Conservation (phyloP, 257 asterid genomes). For the Anisodus acutangulus region DNA sequence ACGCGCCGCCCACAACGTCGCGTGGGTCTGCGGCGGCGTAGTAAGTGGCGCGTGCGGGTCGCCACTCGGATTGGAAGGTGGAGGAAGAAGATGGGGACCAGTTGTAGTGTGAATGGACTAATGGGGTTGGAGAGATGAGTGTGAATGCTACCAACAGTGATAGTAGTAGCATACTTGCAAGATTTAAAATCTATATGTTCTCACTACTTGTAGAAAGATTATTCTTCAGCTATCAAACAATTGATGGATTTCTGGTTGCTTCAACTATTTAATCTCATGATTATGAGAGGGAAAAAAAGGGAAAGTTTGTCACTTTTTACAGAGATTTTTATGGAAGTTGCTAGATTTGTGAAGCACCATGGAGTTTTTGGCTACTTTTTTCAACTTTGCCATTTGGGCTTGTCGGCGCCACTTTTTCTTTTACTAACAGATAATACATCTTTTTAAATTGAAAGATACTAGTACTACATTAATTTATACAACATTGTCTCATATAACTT, state of each 20-base stretch:
- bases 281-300: background rate
- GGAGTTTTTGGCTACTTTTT: background rate
- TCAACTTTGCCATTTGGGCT: background rate
- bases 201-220: background rate
- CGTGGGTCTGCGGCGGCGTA: conserved; percentile 73
- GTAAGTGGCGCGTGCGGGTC: conserved; percentile 85
- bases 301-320: background rate
- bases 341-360: too few species aligned
- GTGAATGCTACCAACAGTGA: conserved; percentile 40
- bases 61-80: conserved; percentile 66
- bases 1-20: conserved; percentile 91
- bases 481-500: too few species aligned
- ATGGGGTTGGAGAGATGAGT: conserved; percentile 29
- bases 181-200: background rate
- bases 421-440: background rate
- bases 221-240: background rate
- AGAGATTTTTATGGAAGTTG: background rate
- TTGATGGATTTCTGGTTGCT: background rate
- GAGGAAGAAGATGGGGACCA: conserved; percentile 58
- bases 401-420: conserved; percentile 25
- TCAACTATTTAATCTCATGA: conserved; percentile 1
- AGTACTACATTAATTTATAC: background rate
- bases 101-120: conserved; percentile 57
- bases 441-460: background rate
- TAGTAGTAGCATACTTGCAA: conserved; percentile 15